Evolutionary conservation across 2,329 filamentous ascomycete species (phyloP), one percentile per base, ranked within the genome.

Genomic region (Phyllosticta citriasiana): DNA sequence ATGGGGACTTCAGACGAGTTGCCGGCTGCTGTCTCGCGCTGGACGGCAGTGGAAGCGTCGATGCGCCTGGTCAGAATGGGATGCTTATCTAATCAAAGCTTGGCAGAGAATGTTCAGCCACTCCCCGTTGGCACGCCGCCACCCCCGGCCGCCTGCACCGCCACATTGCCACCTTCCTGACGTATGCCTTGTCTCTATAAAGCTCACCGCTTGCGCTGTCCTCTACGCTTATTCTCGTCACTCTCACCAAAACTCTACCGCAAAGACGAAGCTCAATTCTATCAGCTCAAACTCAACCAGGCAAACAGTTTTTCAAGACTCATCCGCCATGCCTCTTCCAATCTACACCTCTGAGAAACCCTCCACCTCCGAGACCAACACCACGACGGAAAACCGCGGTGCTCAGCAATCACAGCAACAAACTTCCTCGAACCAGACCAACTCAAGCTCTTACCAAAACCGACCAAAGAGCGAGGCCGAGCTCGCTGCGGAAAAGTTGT

Each of bases 401-500:
- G 22, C 19, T 24, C 47, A 50, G 22, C 24, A 62, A n/a, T 53
- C 55, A 5, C 19, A 33, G n/a, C 30, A 47, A 3, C 24, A 55
- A 14, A 51, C 59, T 1, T 53, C 60, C 8, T 30, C 30, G 4
- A 26, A 25, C 19, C 55, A 61, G 59, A 19, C 19, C 9, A n/a
- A 3, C 14, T 47, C 40, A 4, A 47, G 14, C 14, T 47, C 40
- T 7, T 47, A 47, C 14, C 55, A 50, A 30, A 53, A 59, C 26
- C 60, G 59, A 30, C 19, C 53, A 26, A 66, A 66, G 52, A 57
- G 60, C 8, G 65, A 66, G 53, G 64, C 64, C 19, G 65, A 66
- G 52, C 53, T 63, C 25, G 65, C 61, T n/a, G 65, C 65, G 2
- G 65, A 66, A 47, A 66, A 63, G 58, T 50, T 65, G 9, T 66